These are phyloP conservation scores for Suillus occidentalis DNA, from an alignment of 768 basidiomycete genomes.

Conservation along the genomic window DNA sequence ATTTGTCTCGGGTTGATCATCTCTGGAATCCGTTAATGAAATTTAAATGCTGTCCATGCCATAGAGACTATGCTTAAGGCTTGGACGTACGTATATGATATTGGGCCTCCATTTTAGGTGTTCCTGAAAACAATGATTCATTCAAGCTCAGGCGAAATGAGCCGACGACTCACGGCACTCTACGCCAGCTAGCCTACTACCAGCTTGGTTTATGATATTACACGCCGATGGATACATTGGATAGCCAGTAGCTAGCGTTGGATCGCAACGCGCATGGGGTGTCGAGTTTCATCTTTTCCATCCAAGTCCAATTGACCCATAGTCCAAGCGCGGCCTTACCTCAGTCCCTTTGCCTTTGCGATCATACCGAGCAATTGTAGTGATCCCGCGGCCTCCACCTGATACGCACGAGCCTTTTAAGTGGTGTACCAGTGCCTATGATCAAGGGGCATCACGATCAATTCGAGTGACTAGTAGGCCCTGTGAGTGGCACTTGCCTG, in stretches of 20 bases:
- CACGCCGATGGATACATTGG: not conserved
- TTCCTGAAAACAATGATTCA: no score
- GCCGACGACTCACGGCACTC: not conserved
- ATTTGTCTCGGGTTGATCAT: no score
- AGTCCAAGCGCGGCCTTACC: not conserved
- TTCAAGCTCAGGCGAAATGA: not conserved
- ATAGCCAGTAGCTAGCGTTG: not conserved
- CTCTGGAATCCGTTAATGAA: no score
- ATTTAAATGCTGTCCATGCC: no score
- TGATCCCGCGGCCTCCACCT: not conserved
- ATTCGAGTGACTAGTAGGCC: not conserved
- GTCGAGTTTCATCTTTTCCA: not conserved
- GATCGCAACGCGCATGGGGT: not conserved
- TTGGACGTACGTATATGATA: no score
- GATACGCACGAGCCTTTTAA: not conserved
- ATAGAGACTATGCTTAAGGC: no score
- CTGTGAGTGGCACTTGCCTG: not conserved
- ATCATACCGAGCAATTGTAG: not conserved
- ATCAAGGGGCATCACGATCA: not conserved
- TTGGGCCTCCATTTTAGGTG: no score
- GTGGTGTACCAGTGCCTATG: not conserved
- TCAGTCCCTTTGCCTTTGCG: not conserved
- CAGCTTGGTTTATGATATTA: not conserved
- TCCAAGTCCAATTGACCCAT: not conserved
- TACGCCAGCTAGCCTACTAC: not conserved